Conservation (phyloP, 2,329 filamentous ascomycete genomes). For the Lojkania enalia region DNA sequence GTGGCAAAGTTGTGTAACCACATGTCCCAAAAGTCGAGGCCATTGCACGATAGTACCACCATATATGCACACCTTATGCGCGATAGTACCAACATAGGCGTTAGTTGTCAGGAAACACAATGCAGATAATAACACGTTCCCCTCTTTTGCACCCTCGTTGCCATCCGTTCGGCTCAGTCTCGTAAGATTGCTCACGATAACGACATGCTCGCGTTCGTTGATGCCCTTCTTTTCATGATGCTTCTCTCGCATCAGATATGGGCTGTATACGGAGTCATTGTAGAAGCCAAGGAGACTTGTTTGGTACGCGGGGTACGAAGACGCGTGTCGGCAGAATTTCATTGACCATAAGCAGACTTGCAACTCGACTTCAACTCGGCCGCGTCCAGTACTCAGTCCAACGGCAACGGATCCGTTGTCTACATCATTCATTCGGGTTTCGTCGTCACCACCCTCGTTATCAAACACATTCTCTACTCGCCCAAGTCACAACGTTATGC, state of each 20-base stretch:
- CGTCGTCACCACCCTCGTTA: not conserved
- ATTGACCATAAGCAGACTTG: not conserved
- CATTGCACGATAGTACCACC: conserved; percentile 21
- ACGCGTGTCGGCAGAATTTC: not conserved
- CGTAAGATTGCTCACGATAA: not conserved
- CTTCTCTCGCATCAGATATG: conserved; percentile 17
- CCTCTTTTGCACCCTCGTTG: conserved; percentile 10
- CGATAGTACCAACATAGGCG: conserved; percentile 8
- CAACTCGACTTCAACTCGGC: not conserved
- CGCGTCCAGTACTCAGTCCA: not conserved
- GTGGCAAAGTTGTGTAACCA: not conserved
- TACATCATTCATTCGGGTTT: not conserved
- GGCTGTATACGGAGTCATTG: conserved; percentile 21
- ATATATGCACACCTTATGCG: conserved; percentile 26
- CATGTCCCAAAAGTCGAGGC: conserved; percentile 4
- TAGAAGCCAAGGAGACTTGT: conserved; percentile 6
- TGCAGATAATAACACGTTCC: conserved; percentile 9
- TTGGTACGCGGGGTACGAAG: conserved; percentile 7
- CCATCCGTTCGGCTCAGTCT: conserved; percentile 1
- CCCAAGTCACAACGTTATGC: not conserved
- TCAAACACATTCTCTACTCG: not conserved
- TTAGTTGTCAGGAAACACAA: conserved; percentile 16
- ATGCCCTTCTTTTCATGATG: conserved; percentile 11
- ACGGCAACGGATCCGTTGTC: not conserved
- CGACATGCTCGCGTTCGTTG: conserved; percentile 3